phyloP scores from a whole-genome alignment of 2,329 filamentous ascomycete species.

The Penicillium sp. region DNA sequence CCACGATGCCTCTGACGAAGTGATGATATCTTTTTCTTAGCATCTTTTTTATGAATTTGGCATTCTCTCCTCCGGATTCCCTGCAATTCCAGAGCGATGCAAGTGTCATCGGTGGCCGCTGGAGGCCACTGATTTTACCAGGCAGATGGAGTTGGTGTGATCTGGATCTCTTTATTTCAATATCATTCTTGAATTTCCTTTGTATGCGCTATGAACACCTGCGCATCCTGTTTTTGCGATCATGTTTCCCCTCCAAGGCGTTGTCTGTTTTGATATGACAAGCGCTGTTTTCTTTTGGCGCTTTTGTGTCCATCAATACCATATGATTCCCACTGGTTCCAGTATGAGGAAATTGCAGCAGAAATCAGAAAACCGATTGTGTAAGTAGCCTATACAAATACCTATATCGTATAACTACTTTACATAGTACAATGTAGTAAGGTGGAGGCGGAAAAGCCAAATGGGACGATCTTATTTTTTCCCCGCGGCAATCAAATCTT shows the following conservation, averaged over 20 bases:
- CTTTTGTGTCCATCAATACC: slow-evolving; percentile 16
- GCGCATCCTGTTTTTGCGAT: slow-evolving; percentile 6
- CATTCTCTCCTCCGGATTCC: slow-evolving; percentile 21
- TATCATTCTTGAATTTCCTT: slow-evolving; percentile 10
- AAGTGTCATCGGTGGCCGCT: slow-evolving; percentile 19
- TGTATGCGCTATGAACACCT: slow-evolving; percentile 6
- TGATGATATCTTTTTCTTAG: slow-evolving; percentile 30
- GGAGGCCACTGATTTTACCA: slow-evolving; percentile 20
- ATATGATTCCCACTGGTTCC: slow-evolving; percentile 19
- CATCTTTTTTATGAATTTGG: slow-evolving; percentile 26
- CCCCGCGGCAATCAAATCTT: slow-evolving; percentile 17
- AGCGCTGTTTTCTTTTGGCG: slow-evolving; percentile 11
- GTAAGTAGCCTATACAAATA: not conserved
- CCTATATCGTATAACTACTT: too few relatives aligned
- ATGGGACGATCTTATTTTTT: slow-evolving; percentile 15
- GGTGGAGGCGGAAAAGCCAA: slow-evolving; percentile 18
- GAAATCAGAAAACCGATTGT: not conserved
- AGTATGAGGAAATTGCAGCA: slow-evolving; percentile 1
- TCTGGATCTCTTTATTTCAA: slow-evolving; percentile 14
- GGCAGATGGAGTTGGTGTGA: slow-evolving; percentile 28
- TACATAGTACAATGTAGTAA: not conserved
- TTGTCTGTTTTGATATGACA: slow-evolving; percentile 16
- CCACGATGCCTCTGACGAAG: slow-evolving; percentile 32
- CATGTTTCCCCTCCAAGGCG: slow-evolving; percentile 12
- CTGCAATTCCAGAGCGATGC: slow-evolving; percentile 27